phyloP scores from a whole-genome alignment of 1,284 basidiomycete genomes.

The Neonothopanus nambi region DNA sequence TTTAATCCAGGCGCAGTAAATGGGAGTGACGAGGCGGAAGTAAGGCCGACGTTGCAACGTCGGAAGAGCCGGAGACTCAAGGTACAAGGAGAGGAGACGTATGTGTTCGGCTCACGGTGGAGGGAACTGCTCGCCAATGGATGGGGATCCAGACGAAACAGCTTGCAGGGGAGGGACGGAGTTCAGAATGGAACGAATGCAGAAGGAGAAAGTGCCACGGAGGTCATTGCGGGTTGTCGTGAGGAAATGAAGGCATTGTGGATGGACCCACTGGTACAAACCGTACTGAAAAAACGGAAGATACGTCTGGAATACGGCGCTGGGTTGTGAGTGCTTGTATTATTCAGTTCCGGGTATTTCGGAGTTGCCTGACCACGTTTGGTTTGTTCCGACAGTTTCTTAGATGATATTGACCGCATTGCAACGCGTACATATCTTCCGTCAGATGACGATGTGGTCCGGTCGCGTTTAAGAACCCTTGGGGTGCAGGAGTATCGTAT shows the following conservation, averaged over 20 bases:
- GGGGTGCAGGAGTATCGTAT: conserved; percentile 54
- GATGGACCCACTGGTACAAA: conserved; percentile 43
- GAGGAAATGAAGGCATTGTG: conserved; percentile 56
- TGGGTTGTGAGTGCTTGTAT: conserved; percentile 56
- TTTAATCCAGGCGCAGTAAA: too few species aligned
- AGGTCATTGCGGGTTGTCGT: conserved; percentile 39
- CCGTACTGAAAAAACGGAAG: conserved; percentile 39
- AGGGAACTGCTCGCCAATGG: conserved; percentile 7
- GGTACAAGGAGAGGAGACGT: conserved; percentile 12
- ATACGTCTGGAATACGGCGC: conserved; percentile 54
- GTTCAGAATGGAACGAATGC: neutral
- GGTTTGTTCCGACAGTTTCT: conserved; percentile 9
- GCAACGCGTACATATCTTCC: conserved; percentile 71
- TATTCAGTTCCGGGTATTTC: neutral
- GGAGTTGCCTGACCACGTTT: neutral
- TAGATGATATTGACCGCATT: conserved; percentile 62
- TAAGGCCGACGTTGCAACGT: neutral
- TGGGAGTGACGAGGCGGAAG: too few species aligned
- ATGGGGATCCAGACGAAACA: neutral
- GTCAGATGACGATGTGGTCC: conserved; percentile 83
- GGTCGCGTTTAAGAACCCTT: conserved; percentile 84
- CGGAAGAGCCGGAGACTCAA: neutral
- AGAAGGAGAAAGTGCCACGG: neutral
- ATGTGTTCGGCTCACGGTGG: conserved; percentile 13
- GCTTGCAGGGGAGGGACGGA: too few species aligned